Evolutionary conservation across 75 land plant genomes (phyloP).

Genomic region (Pinus tabuliformis): DNA sequence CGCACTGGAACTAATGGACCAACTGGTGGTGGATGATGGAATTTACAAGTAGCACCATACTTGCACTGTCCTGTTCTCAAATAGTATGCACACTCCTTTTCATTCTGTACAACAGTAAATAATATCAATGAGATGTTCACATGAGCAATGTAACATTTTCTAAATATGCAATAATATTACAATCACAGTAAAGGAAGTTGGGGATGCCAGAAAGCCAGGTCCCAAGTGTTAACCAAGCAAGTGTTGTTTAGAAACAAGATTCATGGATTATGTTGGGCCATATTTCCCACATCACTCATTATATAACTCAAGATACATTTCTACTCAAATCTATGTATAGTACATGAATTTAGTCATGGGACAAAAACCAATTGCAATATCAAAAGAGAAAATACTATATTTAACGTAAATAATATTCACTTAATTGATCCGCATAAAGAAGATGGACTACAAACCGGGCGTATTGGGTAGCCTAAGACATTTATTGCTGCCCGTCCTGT

Average conservation of each 20-base stretch:
- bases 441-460: slow-evolving; percentile 49
- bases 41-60: slow-evolving; percentile 84
- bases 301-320: neutral
- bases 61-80: slow-evolving; percentile 82
- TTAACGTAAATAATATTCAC: neutral
- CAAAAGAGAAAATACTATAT: neutral
- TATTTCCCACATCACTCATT: slow-evolving; percentile 1
- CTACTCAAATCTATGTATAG: neutral
- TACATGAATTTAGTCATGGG: neutral
- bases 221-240: neutral
- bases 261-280: neutral
- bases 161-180: neutral
- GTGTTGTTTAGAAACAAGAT: neutral
- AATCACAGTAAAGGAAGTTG: neutral
- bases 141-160: neutral
- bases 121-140: neutral
- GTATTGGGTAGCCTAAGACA: slow-evolving; percentile 75
- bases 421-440: slow-evolving; percentile 3
- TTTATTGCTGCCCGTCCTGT: slow-evolving; percentile 65
- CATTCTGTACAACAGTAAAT: slow-evolving; percentile 30
- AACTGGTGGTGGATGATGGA: slow-evolving; percentile 78
- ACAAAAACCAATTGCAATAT: neutral
- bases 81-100: slow-evolving; percentile 78
- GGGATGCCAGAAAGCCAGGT: neutral
- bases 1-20: slow-evolving; percentile 45